Conservation (phyloP, 345 rosid genomes). For the Cardiospermum halicacabum region DNA sequence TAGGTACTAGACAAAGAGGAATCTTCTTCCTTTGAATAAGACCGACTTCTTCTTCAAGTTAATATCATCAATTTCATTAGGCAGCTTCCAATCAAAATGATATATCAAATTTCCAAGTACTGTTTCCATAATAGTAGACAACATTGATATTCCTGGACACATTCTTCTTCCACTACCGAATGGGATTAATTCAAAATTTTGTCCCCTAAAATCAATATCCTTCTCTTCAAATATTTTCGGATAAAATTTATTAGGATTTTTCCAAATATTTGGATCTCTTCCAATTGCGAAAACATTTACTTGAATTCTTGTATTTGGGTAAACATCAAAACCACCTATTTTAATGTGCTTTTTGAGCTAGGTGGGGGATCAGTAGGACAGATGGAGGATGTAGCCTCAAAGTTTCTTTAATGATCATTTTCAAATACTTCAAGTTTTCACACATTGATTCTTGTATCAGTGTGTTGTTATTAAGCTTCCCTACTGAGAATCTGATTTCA, state of each 20-base stretch:
- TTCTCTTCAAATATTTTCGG: neutral
- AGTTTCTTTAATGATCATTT: neutral
- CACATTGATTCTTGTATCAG: neutral
- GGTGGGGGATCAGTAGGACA: neutral
- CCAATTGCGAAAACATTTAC: neutral
- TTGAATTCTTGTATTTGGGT: neutral
- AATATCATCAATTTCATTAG: neutral
- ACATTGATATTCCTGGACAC: neutral
- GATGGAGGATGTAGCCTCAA: neutral
- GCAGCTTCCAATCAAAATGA: neutral
- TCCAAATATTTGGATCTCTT: neutral
- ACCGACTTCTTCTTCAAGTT: neutral
- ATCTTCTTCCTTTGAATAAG: neutral
- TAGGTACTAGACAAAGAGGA: neutral
- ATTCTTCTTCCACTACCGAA: neutral
- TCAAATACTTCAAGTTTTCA: neutral
- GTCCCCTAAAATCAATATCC: neutral
- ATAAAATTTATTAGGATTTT: neutral
- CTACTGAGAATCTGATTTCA: neutral
- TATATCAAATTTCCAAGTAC: neutral
- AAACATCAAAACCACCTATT: neutral
- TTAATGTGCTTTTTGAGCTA: neutral
- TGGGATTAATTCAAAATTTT: neutral
- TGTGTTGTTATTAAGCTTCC: neutral
- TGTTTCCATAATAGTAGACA: neutral